Evolutionary conservation across 2,329 filamentous ascomycete genomes (phyloP).

Genomic region (Trichoderma brevicompactum): DNA sequence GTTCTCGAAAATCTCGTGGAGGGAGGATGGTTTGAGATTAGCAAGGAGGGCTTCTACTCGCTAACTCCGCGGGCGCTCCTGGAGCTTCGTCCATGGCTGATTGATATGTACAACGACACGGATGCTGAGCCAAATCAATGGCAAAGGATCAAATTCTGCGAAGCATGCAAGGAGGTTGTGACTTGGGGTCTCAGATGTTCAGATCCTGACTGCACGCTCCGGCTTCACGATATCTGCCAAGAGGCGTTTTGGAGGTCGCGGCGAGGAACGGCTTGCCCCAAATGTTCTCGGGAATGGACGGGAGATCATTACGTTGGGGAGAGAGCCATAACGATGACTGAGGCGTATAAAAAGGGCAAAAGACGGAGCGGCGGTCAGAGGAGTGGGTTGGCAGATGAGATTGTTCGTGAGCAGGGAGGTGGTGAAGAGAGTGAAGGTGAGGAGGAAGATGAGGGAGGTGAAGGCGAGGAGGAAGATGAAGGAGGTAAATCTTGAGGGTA

Average conservation of each 20-base stretch:
- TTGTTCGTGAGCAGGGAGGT: conserved; percentile 39
- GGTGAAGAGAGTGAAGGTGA: conserved; percentile 36
- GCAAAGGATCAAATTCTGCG: conserved; percentile 82
- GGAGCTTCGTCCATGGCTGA: conserved; percentile 81
- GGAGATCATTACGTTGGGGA: conserved; percentile 59
- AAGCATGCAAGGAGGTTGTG: conserved; percentile 86
- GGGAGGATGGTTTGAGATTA: conserved; percentile 85
- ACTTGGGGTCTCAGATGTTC: conserved; percentile 81
- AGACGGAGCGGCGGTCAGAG: conserved; percentile 43
- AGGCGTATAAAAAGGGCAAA: conserved; percentile 52
- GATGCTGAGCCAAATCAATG: conserved; percentile 63
- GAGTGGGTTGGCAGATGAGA: conserved; percentile 43
- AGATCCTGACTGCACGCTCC: conserved; percentile 66
- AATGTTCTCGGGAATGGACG: conserved; percentile 57
- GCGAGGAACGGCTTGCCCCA: conserved; percentile 66
- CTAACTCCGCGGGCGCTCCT: conserved; percentile 78
- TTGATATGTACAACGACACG: conserved; percentile 86
- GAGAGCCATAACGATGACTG: conserved; percentile 58
- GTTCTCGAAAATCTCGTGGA: conserved; percentile 71
- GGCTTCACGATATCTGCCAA: conserved; percentile 78
- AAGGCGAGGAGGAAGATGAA: conserved; percentile 29
- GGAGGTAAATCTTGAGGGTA: not conserved
- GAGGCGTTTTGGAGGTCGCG: conserved; percentile 73
- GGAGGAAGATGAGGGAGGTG: conserved; percentile 24
- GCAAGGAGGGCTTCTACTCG: conserved; percentile 70